phyloP scores from a whole-genome alignment of 805 yeast species.

The Aciculoconidium aculeatum region DNA sequence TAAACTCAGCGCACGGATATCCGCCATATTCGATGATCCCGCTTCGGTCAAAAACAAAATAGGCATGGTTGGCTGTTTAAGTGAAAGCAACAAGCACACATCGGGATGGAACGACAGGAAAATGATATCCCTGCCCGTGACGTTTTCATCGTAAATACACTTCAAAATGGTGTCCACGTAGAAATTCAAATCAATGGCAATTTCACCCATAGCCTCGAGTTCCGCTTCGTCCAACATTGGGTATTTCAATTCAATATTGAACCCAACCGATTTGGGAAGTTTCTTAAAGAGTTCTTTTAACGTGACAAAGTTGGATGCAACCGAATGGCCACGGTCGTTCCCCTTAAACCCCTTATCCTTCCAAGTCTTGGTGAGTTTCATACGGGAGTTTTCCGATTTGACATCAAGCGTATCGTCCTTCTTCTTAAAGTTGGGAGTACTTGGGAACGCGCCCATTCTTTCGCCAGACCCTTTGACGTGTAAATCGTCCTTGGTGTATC shows the following conservation, averaged over 20 bases:
- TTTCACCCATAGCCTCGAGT: constrained; percentile 79
- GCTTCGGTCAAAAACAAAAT: constrained; percentile 84
- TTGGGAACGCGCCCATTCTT: constrained; percentile 32
- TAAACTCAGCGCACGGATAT: constrained; percentile 76
- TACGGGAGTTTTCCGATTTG: constrained; percentile 47
- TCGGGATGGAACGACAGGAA: constrained; percentile 96
- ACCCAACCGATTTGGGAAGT: constrained; percentile 79
- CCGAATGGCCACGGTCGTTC: constrained; percentile 81
- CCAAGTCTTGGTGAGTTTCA: constrained; percentile 86
- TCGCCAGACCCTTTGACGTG: constrained; percentile 25
- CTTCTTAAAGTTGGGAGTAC: constrained; percentile 23
- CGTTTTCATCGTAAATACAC: constrained; percentile 68
- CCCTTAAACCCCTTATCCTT: constrained; percentile 85
- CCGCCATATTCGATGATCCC: constrained; percentile 84
- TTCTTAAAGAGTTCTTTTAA: constrained; percentile 77
- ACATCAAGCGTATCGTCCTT: constrained; percentile 29
- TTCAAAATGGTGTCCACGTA: constrained; percentile 86
- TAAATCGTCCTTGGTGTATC: constrained; percentile 32
- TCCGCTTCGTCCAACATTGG: constrained; percentile 95
- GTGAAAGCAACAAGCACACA: constrained; percentile 73
- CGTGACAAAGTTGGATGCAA: constrained; percentile 90
- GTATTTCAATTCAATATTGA: constrained; percentile 90
- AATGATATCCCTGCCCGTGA: constrained; percentile 75
- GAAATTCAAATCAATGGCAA: constrained; percentile 74
- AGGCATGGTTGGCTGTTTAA: constrained; percentile 93